Percentiles rank a stretch among this genome's conserved stretches.
These are phyloP conservation scores for Jatropha multifida DNA, from an alignment of 441 rosid species.

Conservation along the genomic window DNA sequence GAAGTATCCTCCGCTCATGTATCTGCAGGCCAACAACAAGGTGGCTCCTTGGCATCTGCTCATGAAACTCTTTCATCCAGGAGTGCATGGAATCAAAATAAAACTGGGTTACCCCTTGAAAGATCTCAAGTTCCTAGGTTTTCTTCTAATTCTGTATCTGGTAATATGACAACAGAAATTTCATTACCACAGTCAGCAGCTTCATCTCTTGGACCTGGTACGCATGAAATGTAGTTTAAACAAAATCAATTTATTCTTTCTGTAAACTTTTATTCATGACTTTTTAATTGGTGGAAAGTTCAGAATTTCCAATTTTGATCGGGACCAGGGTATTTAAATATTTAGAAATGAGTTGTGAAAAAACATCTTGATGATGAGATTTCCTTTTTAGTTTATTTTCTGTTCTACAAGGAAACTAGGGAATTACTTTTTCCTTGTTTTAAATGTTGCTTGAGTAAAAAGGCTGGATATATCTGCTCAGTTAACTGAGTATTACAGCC, in stretches of 20 bases:
- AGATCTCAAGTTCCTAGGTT: constrained; percentile 56
- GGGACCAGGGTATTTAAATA: not conserved
- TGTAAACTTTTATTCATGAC: not conserved
- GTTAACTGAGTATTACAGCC: not conserved
- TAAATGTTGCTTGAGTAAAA: not conserved
- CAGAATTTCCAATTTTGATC: not conserved
- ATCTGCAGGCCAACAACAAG: constrained; percentile 43
- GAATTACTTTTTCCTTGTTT: not conserved
- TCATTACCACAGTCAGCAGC: constrained; percentile 38
- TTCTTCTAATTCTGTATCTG: constrained; percentile 41
- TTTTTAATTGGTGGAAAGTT: constrained; percentile 4
- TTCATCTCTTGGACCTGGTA: constrained; percentile 44
- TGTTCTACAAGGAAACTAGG: not conserved
- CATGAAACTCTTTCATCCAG: constrained; percentile 46
- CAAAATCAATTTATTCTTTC: constrained; percentile 15
- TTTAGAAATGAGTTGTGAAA: not conserved
- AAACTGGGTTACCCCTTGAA: constrained; percentile 44
- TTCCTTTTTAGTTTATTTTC: not conserved
- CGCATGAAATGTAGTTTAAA: constrained; percentile 21
- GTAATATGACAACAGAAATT: constrained; percentile 38
- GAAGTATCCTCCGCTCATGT: constrained; percentile 44
- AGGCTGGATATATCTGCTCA: not conserved
- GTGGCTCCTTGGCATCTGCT: constrained; percentile 31
- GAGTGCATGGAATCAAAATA: constrained; percentile 49
- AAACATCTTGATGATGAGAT: not conserved